Base-by-base conservation (phyloP, 768 basidiomycete genomes). In the Tephrocybe sp. region DNA sequence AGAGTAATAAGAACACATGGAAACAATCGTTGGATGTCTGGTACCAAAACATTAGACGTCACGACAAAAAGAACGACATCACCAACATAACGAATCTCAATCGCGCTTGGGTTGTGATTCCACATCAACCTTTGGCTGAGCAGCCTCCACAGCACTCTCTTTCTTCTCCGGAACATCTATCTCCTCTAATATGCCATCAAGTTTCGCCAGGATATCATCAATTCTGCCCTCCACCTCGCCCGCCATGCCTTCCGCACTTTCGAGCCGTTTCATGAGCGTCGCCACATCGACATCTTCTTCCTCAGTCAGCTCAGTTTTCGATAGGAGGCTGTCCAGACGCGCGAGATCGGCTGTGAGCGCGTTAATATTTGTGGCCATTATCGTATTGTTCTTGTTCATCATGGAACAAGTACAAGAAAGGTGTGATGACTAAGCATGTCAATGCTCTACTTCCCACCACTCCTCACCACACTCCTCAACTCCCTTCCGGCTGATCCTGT, bases 151-250 rank as follows among this genome's bases (percentile, higher is more conserved):
- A n/a, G 34, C 7, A n/a, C 34, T n/a, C 8, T 9, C 8, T 7
- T 36, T 8, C 7, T 42, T 28, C 23, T 40, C 38, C 12, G 51
- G 55, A 26, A 30, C 39, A 49, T 78, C 78, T 18, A 88, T 66
- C 10, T 64, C 65, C 4, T 66, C 65, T 14, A 90, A 62, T 7
- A 90, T 66, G 10, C 56, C 58, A 61, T 89, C 85, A 52, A 90
- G 66, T 45, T 79, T 79, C 38, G 62, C 75, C 47, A 91, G 67
- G 28, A 91, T 68, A 17, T 63, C 73, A 60, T 91, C 86, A 36
- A 91, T 68, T 56, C 77, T 79, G 50, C 63, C 63, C 61, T 90
- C 89, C 40, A 91, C 74, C 2, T 75, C 83, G 26, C 70, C 62
- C 3, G 87, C 88, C 56, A 89, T 61, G 26, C 73, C 74, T 55